A percentile compares a stretch with the other conserved stretches of the same genome.
phyloP scores from a whole-genome alignment of 1,139 yeast genomes.

The Diutina scorzettiae region DNA sequence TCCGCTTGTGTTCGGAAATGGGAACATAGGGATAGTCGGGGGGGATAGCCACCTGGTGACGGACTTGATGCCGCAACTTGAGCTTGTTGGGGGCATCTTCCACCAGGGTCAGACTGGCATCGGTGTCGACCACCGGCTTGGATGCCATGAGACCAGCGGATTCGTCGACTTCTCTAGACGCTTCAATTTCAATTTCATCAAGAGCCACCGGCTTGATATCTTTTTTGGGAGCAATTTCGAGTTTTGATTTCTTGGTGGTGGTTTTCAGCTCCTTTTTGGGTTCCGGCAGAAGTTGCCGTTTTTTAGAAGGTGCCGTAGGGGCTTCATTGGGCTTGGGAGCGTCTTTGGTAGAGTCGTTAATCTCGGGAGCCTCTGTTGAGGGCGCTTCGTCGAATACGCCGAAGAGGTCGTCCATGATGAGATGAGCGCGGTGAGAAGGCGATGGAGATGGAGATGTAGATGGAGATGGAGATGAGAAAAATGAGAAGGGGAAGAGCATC shows the following conservation, averaged over 20 bases:
- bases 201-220: conserved; percentile 61
- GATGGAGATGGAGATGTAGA: too few species aligned
- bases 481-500: too few species aligned
- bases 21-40: conserved; percentile 82
- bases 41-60: conserved; percentile 96
- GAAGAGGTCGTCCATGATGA: conserved; percentile 39
- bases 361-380: conserved; percentile 19
- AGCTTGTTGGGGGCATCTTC: conserved; percentile 26
- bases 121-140: conserved; percentile 10
- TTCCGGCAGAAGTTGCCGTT: conserved; percentile 1
- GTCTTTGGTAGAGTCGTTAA: neutral
- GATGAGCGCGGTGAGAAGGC: too few species aligned
- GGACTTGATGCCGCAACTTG: conserved; percentile 79
- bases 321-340: neutral
- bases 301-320: conserved; percentile 4
- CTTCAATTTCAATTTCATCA: conserved; percentile 84
- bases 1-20: conserved; percentile 71
- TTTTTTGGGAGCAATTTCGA: conserved; percentile 4
- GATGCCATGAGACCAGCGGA: conserved; percentile 54
- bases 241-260: conserved; percentile 11
- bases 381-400: conserved; percentile 57
- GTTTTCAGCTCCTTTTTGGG: conserved; percentile 8
- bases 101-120: neutral
- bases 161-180: conserved; percentile 76
- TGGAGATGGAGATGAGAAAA: too few species aligned